Evolutionary conservation across 148 eudicot genomes (phyloP), one percentile per base, ranked within the genome.

Genomic region (Tetragonia tetragonoides): DNA sequence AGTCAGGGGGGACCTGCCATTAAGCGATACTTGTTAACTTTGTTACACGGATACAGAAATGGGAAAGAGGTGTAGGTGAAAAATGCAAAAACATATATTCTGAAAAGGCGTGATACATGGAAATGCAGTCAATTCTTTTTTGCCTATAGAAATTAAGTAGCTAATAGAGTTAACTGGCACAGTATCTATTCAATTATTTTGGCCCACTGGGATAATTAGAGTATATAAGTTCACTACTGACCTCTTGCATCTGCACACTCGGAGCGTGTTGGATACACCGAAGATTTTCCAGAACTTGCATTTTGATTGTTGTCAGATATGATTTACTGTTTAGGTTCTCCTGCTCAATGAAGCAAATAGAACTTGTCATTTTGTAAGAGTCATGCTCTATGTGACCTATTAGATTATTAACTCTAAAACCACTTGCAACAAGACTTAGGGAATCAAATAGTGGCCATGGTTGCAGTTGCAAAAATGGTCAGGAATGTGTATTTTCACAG

Each of bases 211-310:
- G 53, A 49, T 49, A 49, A 49, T 49, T 8, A 10, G 53, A 49
- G 53, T 49, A 49, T 49, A 49, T 49, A 49, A 49, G 11, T 10
- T 49, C 53, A 49, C 72, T 3, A 83, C 84, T 85, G 67, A 95
- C 99, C 97, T 95, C 97, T 76, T 95, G 99, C 97, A 95, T 87
- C 83, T 95, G 99, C 23, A 95, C 99, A 71, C 97, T 83, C 3
- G 99, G 99, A 84, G 99, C 97, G 87, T 91, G 97, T 82, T 95
- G 99, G 78, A 95, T 93, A 87, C 89, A 85, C 46, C 97, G 90
- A 71, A 93, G 97, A 81, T 95, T 95, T 83, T 95, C 99, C 78
- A 92, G 74, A 42, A 93, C 99, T 88, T 95, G 97, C 97, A 87
- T 87, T 83, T 90, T 91, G 77, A 95, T 93, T 14, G 93, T 86